Evolutionary conservation across 371 early-diverging fungal species (phyloP).

Genomic region (Lichtheimia corymbifera): DNA sequence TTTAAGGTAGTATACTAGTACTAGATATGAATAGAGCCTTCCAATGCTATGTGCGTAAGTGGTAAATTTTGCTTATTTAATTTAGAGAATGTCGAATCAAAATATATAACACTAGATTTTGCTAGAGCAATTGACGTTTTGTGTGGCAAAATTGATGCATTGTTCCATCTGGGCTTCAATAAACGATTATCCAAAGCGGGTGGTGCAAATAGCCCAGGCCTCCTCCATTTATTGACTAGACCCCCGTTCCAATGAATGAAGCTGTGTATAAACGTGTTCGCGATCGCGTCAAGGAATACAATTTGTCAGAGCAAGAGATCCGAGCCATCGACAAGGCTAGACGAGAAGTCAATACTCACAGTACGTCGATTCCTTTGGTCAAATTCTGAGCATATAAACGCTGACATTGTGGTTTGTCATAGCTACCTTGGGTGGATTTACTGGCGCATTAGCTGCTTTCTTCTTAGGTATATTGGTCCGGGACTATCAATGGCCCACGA

Average conservation of each 20-base stretch:
- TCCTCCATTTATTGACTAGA: too few relatives aligned
- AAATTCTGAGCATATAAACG: neutral
- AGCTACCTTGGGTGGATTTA: conserved; percentile 44
- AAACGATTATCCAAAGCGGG: too few relatives aligned
- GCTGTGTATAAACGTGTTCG: conserved; percentile 37
- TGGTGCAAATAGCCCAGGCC: too few relatives aligned
- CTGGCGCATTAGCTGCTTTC: conserved; percentile 34
- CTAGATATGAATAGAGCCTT: too few relatives aligned
- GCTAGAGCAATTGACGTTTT: too few relatives aligned
- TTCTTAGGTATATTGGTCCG: conserved; percentile 21
- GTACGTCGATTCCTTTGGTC: conserved; percentile 22
- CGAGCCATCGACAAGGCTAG: conserved; percentile 43
- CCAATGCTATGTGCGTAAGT: too few relatives aligned
- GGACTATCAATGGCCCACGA: neutral
- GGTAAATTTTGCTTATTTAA: too few relatives aligned
- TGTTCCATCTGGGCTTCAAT: too few relatives aligned
- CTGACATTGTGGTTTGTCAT: neutral
- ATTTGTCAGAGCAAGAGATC: conserved; percentile 46
- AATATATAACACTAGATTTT: too few relatives aligned
- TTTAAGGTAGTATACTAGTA: too few relatives aligned
- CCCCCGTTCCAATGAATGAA: conserved; percentile 25
- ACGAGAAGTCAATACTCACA: conserved; percentile 33
- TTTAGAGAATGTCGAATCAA: too few relatives aligned
- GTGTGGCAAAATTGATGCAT: too few relatives aligned
- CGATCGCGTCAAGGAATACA: conserved; percentile 41